Base-by-base conservation (phyloP, 2,329 filamentous ascomycete genomes). In the Aspergillus viridinutans region DNA sequence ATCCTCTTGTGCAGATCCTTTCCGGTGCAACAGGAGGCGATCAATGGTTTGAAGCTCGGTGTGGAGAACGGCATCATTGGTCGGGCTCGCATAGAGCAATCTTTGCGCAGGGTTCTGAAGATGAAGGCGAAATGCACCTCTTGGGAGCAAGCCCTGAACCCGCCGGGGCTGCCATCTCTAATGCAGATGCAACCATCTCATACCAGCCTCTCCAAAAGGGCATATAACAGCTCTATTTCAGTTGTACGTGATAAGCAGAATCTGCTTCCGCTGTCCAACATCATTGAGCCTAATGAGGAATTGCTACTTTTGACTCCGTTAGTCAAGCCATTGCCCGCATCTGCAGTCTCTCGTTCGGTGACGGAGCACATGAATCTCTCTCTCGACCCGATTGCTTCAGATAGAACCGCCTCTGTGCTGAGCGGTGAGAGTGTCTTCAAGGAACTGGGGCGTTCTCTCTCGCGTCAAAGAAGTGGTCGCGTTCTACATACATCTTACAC, bases 401-500 rank as follows among this genome's bases (percentile, higher is more conserved):
- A 85, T 61, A 76, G 81, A 45, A 83, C 80, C 61, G 79, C 83
- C 6, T 84, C 83, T 9, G 79, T 96, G 21, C 91, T 96, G 87
- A 96, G 90, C 64, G 93, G 93, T 28, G 93, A 97, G 74, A 87
- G 90, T 29, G 92, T 97, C 0, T 97, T 97, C 67, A 83, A 91
- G 65, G 92, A 96, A 69, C 82, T 97, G 25, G 93, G 93, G 1
- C 85, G 90, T 64, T 90, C 90, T 6, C 78, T 97, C n/a, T 92
- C 93, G 10, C 83, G 93, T 53, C 89, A 92, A 62, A 82, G 92
- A 23, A 91, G 90, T 64, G 91, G 92, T 21, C 90, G 94, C 67
- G 85, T 97, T 5, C 78, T 97, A 17, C 92, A 97, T 72, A 96
- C 93, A 1, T 97, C 92, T 12, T 97, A 97, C 69, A 97, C 93